Conservation (phyloP, 192 early-diverging fungal species). For the Entophlyctis helioformis region DNA sequence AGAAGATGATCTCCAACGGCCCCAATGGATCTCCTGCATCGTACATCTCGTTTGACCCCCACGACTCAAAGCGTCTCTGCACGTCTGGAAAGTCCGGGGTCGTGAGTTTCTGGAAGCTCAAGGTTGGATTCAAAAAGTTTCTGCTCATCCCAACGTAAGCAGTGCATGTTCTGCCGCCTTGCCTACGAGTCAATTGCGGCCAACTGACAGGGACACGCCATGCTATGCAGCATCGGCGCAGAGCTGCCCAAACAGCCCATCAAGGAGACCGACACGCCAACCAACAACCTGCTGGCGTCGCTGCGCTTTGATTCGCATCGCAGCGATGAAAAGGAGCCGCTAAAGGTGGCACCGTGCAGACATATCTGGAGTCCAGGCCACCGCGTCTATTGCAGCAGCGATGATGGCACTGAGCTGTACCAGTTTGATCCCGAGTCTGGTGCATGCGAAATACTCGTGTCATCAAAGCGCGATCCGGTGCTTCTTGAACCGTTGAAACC, state of each 20-base stretch:
- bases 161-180: no score
- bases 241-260: no score
- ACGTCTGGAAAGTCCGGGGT: constrained; percentile 17
- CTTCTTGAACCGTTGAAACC: no score
- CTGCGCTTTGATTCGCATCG: no score
- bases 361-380: constrained; percentile 12
- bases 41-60: constrained; percentile 31
- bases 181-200: no score
- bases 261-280: no score
- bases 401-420: constrained; percentile 11
- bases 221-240: no score
- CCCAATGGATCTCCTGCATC: constrained; percentile 13
- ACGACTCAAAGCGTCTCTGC: constrained; percentile 28
- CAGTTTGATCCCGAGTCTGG: constrained; percentile 20
- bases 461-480: no score
- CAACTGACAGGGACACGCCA: no score
- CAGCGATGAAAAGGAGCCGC: no score
- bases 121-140: constrained; percentile 31
- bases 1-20: constrained; percentile 11
- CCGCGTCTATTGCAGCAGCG: constrained; percentile 6
- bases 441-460: constrained; percentile 7
- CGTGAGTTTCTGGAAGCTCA: constrained; percentile 36
- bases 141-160: no score
- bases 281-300: no score
- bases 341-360: neutral